Evolutionary conservation across 2,329 filamentous ascomycete species (phyloP).

Genomic region (Monosporascus cannonballus): DNA sequence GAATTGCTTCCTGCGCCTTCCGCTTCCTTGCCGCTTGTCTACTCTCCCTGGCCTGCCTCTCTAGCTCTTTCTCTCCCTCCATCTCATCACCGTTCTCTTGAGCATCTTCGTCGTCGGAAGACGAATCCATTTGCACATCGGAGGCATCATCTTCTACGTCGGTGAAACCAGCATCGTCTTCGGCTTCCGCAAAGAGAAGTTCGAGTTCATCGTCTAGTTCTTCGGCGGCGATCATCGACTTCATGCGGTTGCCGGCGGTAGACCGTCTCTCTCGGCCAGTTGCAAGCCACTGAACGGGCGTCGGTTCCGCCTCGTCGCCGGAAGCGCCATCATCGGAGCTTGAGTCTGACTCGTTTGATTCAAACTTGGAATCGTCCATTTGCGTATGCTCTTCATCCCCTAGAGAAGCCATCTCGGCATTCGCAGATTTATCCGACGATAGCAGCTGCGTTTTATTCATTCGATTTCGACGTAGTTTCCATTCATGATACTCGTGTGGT

Average conservation of each 20-base stretch:
- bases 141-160: slow-evolving; percentile 62
- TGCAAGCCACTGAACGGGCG: slow-evolving; percentile 60
- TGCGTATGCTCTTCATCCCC: slow-evolving; percentile 36
- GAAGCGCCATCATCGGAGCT: slow-evolving; percentile 32
- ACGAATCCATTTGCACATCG: slow-evolving; percentile 82
- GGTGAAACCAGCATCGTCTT: slow-evolving; percentile 62
- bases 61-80: slow-evolving; percentile 81
- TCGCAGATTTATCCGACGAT: slow-evolving; percentile 18
- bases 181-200: slow-evolving; percentile 69
- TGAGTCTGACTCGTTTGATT: slow-evolving; percentile 28
- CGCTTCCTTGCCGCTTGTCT: slow-evolving; percentile 66
- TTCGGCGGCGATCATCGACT: slow-evolving; percentile 69
- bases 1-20: slow-evolving; percentile 70
- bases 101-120: slow-evolving; percentile 76
- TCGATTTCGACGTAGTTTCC: neutral
- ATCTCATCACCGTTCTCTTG: slow-evolving; percentile 64
- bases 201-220: slow-evolving; percentile 65
- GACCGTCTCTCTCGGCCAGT: slow-evolving; percentile 69
- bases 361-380: slow-evolving; percentile 18
- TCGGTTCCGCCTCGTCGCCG: slow-evolving; percentile 19
- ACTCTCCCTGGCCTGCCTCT: slow-evolving; percentile 67
- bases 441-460: neutral
- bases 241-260: slow-evolving; percentile 80
- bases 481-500: neutral
- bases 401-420: slow-evolving; percentile 33